Evolutionary conservation across 2,329 filamentous ascomycete species (phyloP).

Genomic region (Aquanectria penicillioides): DNA sequence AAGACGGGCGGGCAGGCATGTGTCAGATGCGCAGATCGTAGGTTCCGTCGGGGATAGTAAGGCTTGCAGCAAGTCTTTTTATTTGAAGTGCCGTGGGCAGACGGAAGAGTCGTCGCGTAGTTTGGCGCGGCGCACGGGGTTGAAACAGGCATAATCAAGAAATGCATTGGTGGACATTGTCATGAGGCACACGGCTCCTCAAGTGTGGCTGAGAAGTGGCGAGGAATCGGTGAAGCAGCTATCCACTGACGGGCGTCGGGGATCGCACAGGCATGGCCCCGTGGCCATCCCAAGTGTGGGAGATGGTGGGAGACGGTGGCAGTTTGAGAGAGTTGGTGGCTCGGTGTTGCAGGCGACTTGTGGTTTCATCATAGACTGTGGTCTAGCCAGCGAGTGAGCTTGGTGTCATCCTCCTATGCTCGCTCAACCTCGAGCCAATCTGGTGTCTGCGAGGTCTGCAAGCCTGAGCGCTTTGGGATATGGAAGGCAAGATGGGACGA

Average conservation of each 20-base stretch:
- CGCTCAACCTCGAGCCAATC: slow-evolving; percentile 30
- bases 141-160: neutral
- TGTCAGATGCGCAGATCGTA: slow-evolving; percentile 14
- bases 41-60: neutral
- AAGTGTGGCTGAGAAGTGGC: slow-evolving; percentile 40
- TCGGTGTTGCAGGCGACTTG: slow-evolving; percentile 33
- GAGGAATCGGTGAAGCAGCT: slow-evolving; percentile 27
- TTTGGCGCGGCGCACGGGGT: neutral
- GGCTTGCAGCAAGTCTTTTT: neutral
- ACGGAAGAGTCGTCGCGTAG: slow-evolving; percentile 9
- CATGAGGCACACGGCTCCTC: neutral
- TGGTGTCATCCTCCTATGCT: slow-evolving; percentile 24
- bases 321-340: slow-evolving; percentile 31
- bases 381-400: neutral
- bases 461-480: slow-evolving; percentile 15
- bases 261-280: slow-evolving; percentile 31
- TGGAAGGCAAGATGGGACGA: slow-evolving; percentile 17
- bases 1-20: slow-evolving; percentile 9
- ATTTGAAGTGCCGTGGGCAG: slow-evolving; percentile 4
- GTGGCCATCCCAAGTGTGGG: slow-evolving; percentile 29
- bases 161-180: slow-evolving; percentile 1
- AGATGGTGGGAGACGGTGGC: slow-evolving; percentile 17
- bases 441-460: slow-evolving; percentile 19
- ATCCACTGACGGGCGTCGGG: slow-evolving; percentile 18
- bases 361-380: slow-evolving; percentile 15